Percentiles rank a stretch among this genome's conserved stretches.
These are phyloP conservation scores for Moricandia arvensis DNA, from an alignment of 345 rosid species.

Conservation along the genomic window DNA sequence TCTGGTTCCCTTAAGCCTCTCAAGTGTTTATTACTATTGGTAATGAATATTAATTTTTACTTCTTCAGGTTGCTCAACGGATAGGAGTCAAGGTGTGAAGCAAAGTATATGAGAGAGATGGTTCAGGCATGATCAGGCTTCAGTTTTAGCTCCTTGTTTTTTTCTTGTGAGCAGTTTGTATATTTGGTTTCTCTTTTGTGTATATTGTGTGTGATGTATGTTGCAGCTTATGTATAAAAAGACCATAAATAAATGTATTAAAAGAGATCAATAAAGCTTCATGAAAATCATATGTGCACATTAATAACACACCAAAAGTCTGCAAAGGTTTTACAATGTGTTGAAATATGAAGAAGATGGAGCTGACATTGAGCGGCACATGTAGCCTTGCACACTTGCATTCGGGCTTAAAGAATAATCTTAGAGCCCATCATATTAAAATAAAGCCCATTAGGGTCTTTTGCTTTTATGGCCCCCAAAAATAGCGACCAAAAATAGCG, in stretches of 20 bases:
- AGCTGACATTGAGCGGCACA: background rate
- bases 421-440: background rate
- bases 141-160: conserved; percentile 15
- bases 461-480: background rate
- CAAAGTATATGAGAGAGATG: conserved; percentile 8
- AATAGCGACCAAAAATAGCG: background rate
- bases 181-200: conserved; percentile 14
- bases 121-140: conserved; percentile 21
- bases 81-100: conserved; percentile 67
- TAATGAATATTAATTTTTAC: background rate
- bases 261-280: conserved; percentile 20
- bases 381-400: no score
- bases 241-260: background rate
- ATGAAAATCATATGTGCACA: background rate
- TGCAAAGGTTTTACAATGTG: background rate
- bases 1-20: background rate
- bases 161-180: conserved; percentile 17
- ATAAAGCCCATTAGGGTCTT: background rate
- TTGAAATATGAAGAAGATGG: background rate
- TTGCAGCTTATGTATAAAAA: background rate
- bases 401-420: background rate
- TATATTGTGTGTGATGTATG: conserved; percentile 14
- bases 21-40: background rate
- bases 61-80: conserved; percentile 69
- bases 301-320: background rate